Evolutionary conservation across 768 basidiomycete genomes (phyloP).

Genomic region (Leccinum subtestaceum): DNA sequence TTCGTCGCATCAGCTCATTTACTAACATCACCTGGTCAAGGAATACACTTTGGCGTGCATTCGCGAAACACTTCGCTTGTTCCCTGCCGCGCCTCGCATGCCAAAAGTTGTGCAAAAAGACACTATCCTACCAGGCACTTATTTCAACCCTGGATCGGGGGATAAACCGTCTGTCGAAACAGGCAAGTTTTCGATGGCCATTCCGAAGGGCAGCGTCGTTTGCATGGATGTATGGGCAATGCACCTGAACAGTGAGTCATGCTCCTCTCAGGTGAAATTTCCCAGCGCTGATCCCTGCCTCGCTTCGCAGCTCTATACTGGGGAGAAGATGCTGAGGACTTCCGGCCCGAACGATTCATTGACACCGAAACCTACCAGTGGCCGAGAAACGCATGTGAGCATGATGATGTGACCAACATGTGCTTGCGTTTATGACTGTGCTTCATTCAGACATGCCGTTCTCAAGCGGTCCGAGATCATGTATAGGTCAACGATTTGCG

Average conservation of each 20-base stretch:
- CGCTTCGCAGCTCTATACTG: slow-evolving; percentile 41
- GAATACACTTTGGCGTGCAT: too few species aligned
- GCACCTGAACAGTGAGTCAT: slow-evolving; percentile 44
- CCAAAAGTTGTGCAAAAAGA: too few species aligned
- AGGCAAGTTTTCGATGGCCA: too few species aligned
- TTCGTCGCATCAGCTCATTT: too few species aligned
- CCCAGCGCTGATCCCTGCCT: neutral
- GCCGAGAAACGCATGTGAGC: slow-evolving; percentile 16
- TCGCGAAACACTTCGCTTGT: too few species aligned
- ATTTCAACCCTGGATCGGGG: too few species aligned
- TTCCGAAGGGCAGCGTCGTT: too few species aligned
- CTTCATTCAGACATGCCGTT: slow-evolving; percentile 40
- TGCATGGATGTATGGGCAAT: slow-evolving; percentile 8
- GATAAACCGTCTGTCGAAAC: too few species aligned
- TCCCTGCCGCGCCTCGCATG: too few species aligned
- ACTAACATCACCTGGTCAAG: too few species aligned
- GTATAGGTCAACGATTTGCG: slow-evolving; percentile 51
- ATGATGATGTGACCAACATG: neutral
- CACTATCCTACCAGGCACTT: too few species aligned
- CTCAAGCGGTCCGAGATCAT: slow-evolving; percentile 42
- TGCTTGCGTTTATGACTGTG: neutral
- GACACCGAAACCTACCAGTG: slow-evolving; percentile 42
- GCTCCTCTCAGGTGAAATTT: neutral
- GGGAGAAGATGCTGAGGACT: slow-evolving; percentile 44
- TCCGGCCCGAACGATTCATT: slow-evolving; percentile 50